These are phyloP conservation scores for Cordyceps fumosorosea DNA, from an alignment of 2,329 filamentous ascomycete genomes.

Conservation along the genomic window DNA sequence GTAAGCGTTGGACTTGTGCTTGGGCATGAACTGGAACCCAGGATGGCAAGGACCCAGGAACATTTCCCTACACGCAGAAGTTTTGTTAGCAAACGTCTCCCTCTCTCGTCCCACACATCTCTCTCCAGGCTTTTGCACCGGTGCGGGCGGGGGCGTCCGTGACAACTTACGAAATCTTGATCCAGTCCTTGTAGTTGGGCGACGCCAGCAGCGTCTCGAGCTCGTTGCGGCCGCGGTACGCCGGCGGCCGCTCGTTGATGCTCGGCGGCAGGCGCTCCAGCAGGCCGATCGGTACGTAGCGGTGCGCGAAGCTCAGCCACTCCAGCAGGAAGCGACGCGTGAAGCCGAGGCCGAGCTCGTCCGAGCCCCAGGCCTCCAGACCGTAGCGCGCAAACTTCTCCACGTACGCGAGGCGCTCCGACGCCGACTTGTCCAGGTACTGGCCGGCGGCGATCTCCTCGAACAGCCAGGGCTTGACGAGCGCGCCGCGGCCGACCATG, in stretches of 20 bases:
- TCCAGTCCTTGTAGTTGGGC: constrained; percentile 93
- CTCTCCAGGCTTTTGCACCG: no score
- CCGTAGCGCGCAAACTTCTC: constrained; percentile 89
- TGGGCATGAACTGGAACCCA: constrained; percentile 90
- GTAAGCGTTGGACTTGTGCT: constrained; percentile 93
- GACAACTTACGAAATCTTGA: constrained; percentile 86
- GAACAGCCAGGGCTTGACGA: constrained; percentile 98
- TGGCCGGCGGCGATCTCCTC: constrained; percentile 90
- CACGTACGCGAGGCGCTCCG: constrained; percentile 76
- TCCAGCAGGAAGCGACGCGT: constrained; percentile 90
- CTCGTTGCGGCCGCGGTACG: constrained; percentile 77
- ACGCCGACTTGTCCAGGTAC: constrained; percentile 90
- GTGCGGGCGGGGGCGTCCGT: no score
- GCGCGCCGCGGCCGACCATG: constrained; percentile 92
- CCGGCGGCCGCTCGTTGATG: constrained; percentile 83
- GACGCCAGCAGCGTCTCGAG: constrained; percentile 90
- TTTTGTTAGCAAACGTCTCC: not conserved
- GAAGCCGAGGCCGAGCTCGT: constrained; percentile 86
- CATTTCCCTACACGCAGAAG: constrained; percentile 75
- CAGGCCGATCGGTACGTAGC: constrained; percentile 86
- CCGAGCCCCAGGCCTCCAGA: constrained; percentile 89
- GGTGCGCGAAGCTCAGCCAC: constrained; percentile 88
- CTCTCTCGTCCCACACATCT: no score
- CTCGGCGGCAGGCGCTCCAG: constrained; percentile 82
- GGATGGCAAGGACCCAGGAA: constrained; percentile 87